These are phyloP conservation scores for Candida sp. DNA, from an alignment of 1,139 yeast species.

Conservation along the genomic window DNA sequence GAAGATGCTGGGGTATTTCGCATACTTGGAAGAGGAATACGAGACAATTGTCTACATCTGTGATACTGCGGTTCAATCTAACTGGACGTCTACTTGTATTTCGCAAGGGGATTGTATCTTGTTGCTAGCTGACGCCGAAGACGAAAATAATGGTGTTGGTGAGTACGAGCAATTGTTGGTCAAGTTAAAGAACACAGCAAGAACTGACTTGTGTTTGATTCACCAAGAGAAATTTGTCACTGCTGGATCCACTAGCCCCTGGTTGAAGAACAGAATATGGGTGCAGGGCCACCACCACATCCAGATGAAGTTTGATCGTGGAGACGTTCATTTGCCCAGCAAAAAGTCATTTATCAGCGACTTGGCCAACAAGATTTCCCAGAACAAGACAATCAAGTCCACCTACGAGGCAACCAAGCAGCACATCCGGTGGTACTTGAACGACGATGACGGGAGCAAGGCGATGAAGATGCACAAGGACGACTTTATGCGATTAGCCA, in stretches of 20 bases:
- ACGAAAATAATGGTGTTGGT: conserved; percentile 75
- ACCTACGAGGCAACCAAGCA: conserved; percentile 38
- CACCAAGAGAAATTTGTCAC: conserved; percentile 84
- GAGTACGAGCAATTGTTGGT: conserved; percentile 82
- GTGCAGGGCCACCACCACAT: conserved; percentile 94
- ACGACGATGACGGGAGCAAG: conserved; percentile 19
- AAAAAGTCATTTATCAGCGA: conserved; percentile 34
- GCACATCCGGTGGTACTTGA: conserved; percentile 22
- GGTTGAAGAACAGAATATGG: conserved; percentile 91
- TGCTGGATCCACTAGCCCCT: conserved; percentile 83
- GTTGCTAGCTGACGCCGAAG: conserved; percentile 68
- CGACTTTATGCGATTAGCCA: conserved; percentile 88
- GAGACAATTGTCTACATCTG: conserved; percentile 89
- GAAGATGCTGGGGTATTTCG: conserved; percentile 87
- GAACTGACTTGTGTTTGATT: conserved; percentile 83
- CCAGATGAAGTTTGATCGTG: conserved; percentile 52
- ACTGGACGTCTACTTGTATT: conserved; percentile 93
- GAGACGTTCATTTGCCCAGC: conserved; percentile 17
- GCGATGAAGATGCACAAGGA: conserved; percentile 70
- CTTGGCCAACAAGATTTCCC: conserved; percentile 41
- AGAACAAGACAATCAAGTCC: conserved; percentile 33
- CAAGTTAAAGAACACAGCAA: conserved; percentile 81
- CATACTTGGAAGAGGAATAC: conserved; percentile 88
- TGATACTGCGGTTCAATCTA: conserved; percentile 81
- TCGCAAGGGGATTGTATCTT: conserved; percentile 93